These are phyloP conservation scores for Phascolomyces articulosus DNA, from an alignment of 371 early-diverging fungal genomes.

Conservation along the genomic window DNA sequence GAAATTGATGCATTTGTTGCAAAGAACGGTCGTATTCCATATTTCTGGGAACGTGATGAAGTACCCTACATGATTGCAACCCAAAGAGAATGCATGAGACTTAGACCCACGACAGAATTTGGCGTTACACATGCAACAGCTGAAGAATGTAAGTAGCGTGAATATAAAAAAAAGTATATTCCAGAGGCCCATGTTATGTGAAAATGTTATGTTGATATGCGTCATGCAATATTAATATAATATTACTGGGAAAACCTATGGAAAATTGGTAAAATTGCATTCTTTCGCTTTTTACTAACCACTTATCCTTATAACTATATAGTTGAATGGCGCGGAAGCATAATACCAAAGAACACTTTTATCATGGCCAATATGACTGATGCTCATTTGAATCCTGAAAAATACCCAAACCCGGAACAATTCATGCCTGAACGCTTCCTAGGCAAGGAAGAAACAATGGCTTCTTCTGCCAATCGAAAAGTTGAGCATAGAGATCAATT, in stretches of 20 bases:
- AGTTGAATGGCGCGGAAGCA: neutral
- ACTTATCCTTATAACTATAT: too few species aligned
- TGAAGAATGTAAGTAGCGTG: conserved; percentile 15
- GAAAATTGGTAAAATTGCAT: too few species aligned
- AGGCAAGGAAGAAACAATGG: conserved; percentile 10
- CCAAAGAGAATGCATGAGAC: conserved; percentile 21
- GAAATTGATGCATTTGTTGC: conserved; percentile 19
- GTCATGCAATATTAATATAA: too few species aligned
- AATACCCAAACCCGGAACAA: conserved; percentile 14
- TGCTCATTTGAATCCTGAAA: neutral
- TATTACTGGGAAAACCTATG: too few species aligned
- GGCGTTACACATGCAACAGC: conserved; percentile 13
- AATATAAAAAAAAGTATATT: too few species aligned
- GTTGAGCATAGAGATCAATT: conserved; percentile 16
- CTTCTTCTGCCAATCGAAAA: conserved; percentile 8
- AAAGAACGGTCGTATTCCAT: conserved; percentile 14
- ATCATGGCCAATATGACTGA: neutral
- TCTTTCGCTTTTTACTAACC: too few species aligned
- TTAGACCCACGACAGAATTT: conserved; percentile 5
- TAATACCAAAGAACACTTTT: neutral
- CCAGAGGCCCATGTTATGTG: too few species aligned
- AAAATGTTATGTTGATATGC: too few species aligned
- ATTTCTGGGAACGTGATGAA: conserved; percentile 12
- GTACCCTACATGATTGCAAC: conserved; percentile 15
- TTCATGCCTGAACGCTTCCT: conserved; percentile 21